Evolutionary conservation across 2,329 filamentous ascomycete genomes (phyloP), one percentile per base, ranked within the genome.

Genomic region (Colletotrichum sansevieriae): DNA sequence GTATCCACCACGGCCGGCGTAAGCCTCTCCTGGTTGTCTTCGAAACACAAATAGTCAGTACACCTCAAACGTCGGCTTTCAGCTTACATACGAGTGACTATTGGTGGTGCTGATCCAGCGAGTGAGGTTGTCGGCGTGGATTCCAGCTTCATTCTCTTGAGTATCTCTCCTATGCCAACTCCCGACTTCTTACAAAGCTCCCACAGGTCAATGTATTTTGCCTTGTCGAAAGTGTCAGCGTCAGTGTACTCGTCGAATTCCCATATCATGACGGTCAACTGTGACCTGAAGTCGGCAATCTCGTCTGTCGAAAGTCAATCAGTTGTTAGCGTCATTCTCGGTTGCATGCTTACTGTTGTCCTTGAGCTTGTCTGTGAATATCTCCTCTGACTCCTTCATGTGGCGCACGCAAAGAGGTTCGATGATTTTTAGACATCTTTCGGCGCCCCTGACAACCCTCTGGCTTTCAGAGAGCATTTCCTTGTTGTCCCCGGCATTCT

Each of bases 201-300:
- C 72, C 84, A 83, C 4, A 88, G 77, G 71, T 85, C 81, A 18
- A 78, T 75, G 62, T 84, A 88, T 69, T 84, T 85, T 18, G 79
- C 79, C 29, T 78, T 75, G n/a, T 88, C 84, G 69, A 88, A 88
- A 25, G 79, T 79, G 39, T 85, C 82, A 13, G 77, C 72, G 57
- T 86, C 83, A 69, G 84, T 76, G 71, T 80, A 87, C 61, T 88
- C 86, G 63, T 89, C 87, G 71, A 89, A 88, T 59, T 85, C 86
- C 82, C 85, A 89, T 7, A 88, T 76, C 25, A 87, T 73, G 54
- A 85, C 81, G 66, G 81, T 83, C 46, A 89, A 77, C 63, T 83
- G 79, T 18, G 79, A 78, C 52, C 85, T 80, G 66, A 81, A 83
- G 51, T 80, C 76, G 61, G 83, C 81, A 60, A 89, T 85, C 39